These are phyloP conservation scores for Thermothelomyces thermophilus DNA, from an alignment of 2,329 filamentous ascomycete species.

Conservation along the genomic window DNA sequence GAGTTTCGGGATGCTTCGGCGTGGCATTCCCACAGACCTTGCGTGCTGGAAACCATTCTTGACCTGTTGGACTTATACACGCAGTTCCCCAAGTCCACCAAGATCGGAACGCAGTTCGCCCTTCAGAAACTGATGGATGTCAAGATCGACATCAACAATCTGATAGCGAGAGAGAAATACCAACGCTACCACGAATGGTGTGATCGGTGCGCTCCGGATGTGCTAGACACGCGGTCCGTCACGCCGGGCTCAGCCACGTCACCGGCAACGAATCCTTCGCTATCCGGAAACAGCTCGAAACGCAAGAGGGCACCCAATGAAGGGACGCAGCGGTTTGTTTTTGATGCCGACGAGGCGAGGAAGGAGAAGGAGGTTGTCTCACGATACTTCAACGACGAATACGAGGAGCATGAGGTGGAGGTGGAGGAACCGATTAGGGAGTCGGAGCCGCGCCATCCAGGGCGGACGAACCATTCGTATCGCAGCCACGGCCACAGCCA, in stretches of 20 bases:
- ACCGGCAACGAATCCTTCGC: conserved; percentile 35
- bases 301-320: conserved; percentile 45
- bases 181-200: conserved; percentile 60
- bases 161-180: conserved; percentile 58
- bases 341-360: conserved; percentile 69
- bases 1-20: conserved; percentile 43
- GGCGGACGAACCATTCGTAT: conserved; percentile 16
- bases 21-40: conserved; percentile 40
- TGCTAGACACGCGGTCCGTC: conserved; percentile 19
- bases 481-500: conserved; percentile 15
- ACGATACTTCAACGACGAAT: conserved; percentile 65
- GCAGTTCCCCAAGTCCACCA: conserved; percentile 68
- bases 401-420: conserved; percentile 70
- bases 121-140: conserved; percentile 77
- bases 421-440: conserved; percentile 57
- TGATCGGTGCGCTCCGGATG: conserved; percentile 39
- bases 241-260: conserved; percentile 35
- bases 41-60: conserved; percentile 69
- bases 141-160: conserved; percentile 79
- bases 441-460: conserved; percentile 22
- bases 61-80: conserved; percentile 91
- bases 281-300: conserved; percentile 35
- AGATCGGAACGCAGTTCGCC: conserved; percentile 64
- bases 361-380: conserved; percentile 63
- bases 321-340: conserved; percentile 82